Conservation (phyloP, 2,329 filamentous ascomycete genomes). For the Cladophialophora psammophila region DNA sequence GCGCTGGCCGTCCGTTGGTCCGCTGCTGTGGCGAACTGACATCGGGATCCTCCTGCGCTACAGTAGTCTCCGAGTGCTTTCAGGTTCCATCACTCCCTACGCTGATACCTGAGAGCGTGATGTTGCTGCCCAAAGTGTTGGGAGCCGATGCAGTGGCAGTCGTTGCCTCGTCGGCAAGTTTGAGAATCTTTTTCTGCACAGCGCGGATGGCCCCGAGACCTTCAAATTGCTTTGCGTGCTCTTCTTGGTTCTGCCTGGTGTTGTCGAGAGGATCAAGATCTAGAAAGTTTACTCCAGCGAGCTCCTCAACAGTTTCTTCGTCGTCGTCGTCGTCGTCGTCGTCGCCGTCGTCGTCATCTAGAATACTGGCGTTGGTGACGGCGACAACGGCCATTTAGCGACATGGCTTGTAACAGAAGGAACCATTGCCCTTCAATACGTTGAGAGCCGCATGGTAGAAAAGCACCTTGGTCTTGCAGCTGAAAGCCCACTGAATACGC, state of each 20-base stretch:
- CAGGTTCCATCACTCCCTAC: neutral
- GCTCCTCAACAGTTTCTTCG: neutral
- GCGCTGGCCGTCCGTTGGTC: no score
- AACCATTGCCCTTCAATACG: neutral
- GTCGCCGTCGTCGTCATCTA: neutral
- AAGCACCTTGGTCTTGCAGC: conserved; percentile 1
- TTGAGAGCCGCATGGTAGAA: conserved; percentile 9
- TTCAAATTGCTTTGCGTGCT: neutral
- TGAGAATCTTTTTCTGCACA: conserved; percentile 4
- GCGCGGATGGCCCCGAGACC: neutral
- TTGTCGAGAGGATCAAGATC: neutral
- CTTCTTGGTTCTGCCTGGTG: neutral
- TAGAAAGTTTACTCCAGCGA: neutral
- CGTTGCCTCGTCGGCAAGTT: conserved; percentile 3
- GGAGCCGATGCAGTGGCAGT: neutral
- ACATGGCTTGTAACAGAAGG: neutral
- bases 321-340: no score
- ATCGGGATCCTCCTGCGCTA: no score
- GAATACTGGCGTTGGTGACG: neutral
- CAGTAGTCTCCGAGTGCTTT: neutral
- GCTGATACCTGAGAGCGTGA: neutral
- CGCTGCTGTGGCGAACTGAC: no score
- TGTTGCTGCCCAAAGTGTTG: neutral
- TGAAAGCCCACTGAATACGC: conserved; percentile 1
- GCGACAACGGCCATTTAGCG: conserved; percentile 3